Evolutionary conservation across 306 rosid genomes (phyloP).

Genomic region (Ormosia semicastrata): DNA sequence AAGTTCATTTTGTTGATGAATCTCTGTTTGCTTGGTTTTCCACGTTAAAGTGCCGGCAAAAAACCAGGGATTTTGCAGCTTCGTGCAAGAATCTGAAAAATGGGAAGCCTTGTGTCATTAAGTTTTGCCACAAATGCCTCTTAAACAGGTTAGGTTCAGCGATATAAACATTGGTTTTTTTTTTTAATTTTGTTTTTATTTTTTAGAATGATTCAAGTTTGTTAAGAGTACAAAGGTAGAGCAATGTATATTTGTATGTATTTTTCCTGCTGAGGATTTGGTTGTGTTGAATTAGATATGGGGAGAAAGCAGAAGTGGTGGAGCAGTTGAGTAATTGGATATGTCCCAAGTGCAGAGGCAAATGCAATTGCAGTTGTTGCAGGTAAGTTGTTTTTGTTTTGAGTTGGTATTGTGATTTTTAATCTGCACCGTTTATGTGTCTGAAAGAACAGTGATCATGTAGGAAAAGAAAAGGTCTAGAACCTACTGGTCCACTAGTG

Average conservation of each 20-base stretch:
- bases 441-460: constrained; percentile 2
- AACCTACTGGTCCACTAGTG: constrained; percentile 64
- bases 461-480: constrained; percentile 68
- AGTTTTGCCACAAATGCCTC: constrained; percentile 67
- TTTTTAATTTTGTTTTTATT: background rate
- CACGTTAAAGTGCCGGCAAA: constrained; percentile 66
- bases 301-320: constrained; percentile 60
- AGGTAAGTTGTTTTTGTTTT: constrained; percentile 37
- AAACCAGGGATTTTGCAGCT: constrained; percentile 57
- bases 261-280: background rate
- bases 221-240: background rate
- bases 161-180: background rate
- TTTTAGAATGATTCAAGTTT: background rate
- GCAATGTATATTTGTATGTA: background rate
- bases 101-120: constrained; percentile 48
- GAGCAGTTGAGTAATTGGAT: constrained; percentile 45
- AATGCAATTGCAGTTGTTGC: constrained; percentile 84
- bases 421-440: background rate
- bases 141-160: constrained; percentile 55
- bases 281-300: constrained; percentile 53
- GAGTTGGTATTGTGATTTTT: background rate
- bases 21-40: constrained; percentile 5
- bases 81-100: constrained; percentile 46
- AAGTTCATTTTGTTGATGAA: background rate
- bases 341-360: constrained; percentile 77